Base-by-base conservation (phyloP, 805 yeast species). In the Komagataella populi region DNA sequence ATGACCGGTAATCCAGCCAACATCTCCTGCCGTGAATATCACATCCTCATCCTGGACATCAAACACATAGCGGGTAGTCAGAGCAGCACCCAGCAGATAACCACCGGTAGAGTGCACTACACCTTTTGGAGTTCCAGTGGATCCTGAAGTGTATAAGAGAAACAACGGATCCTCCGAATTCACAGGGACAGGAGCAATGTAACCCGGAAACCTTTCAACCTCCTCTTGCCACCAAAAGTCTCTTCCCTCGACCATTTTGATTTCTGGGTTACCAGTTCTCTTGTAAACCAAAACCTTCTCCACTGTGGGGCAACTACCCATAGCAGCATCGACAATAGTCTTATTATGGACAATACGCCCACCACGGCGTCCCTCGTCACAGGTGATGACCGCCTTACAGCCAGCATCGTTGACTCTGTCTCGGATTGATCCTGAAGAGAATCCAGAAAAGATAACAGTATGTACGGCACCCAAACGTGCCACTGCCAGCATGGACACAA, bases 1-100 rank as follows among this genome's bases (percentile, higher is more conserved):
- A 69, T 93, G 99, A 59, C 98, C 98, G 16, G 99, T 93, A 66
- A 93, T 93, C 98, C 99, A 93, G 65, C 99, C 98, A 52, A 93
- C 88, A 66, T 93, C 98, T 64, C 98, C 98, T 45, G 98, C 98
- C 46, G 98, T 91, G 74, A 93, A 91, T 55, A 91, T 70, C 47
- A 85, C 76, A 68, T 93, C 98, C 55, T 84, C 85, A 54, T 81
- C 81, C 64, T 88, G 96, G 49, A 93, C 81, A 67, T 95, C 98
- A 67, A 93, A 91, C 48, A 89, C 89, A 70, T 90, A 91, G 70
- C 83, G 86, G 48, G 96, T 86, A 50, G 97, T 87, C 66, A 90
- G 72, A 52, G 88, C 80, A 23, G 98, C 96, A 55, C 96, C 96
- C 58, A 93, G 73, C 58, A 93, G 76, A 71, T 88, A 93, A 56